A percentile compares a stretch with the other conserved stretches of the same genome.
These are phyloP conservation scores for Fusarium duplospermum DNA, from an alignment of 2,329 filamentous ascomycete species.

Conservation along the genomic window DNA sequence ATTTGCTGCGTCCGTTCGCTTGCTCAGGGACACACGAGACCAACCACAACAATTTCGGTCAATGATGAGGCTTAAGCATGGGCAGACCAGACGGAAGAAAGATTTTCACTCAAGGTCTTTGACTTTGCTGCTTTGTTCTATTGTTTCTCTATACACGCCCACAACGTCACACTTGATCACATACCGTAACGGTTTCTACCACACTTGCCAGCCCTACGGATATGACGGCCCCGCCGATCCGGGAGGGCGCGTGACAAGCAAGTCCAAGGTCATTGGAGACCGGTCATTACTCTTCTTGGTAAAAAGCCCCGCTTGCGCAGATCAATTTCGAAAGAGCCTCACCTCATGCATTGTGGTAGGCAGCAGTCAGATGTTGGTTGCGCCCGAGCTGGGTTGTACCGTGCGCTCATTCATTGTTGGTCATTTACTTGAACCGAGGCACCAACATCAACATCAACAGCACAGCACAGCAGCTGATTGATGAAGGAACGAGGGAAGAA, in stretches of 20 bases:
- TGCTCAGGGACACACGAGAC: not conserved
- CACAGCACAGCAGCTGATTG: not conserved
- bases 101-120: not conserved
- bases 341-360: not conserved
- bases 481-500: not conserved
- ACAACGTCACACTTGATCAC: not conserved
- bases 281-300: not conserved
- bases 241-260: not conserved
- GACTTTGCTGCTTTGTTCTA: not conserved
- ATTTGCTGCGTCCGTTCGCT: not conserved
- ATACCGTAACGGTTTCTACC: not conserved
- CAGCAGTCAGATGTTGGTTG: not conserved
- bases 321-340: not conserved
- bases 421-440: not conserved
- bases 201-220: not conserved
- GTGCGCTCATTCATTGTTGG: not conserved
- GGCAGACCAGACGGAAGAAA: not conserved
- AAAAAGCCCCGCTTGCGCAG: not conserved
- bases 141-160: not conserved
- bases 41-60: not conserved
- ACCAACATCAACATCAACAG: not conserved
- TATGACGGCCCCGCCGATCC: not conserved
- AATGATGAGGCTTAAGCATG: not conserved
- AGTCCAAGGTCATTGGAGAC: not conserved
- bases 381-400: not conserved